A percentile compares a stretch with the other conserved stretches of the same genome.
Evolutionary conservation across 2,329 filamentous ascomycete species (phyloP).

Genomic region (Tympanopsis confertula): DNA sequence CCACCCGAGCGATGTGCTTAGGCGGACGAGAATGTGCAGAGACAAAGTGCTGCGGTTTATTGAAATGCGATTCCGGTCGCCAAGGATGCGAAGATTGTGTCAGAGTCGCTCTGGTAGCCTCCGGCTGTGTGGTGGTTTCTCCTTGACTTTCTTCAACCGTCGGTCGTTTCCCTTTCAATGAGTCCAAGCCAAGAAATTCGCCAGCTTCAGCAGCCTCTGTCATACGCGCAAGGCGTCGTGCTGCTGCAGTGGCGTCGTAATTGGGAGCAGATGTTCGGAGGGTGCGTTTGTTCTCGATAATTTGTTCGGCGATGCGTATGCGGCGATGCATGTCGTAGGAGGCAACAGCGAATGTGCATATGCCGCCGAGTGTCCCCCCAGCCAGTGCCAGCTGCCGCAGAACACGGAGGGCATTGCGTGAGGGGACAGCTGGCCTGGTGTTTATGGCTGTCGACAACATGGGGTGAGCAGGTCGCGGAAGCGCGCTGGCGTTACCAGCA

Average conservation of each 20-base stretch:
- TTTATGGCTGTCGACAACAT: neutral
- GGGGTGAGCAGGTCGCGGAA: no score
- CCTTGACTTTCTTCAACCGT: neutral
- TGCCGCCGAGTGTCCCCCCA: constrained; percentile 14
- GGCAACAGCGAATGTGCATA: constrained; percentile 23
- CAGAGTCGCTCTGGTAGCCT: no score
- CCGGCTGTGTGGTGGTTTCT: neutral
- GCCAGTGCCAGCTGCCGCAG: constrained; percentile 21
- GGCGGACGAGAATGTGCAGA: no score
- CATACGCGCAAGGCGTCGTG: constrained; percentile 21
- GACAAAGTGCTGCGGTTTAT: neutral
- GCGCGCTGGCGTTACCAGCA: no score
- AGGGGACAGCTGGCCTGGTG: constrained; percentile 19
- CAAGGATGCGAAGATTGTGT: no score
- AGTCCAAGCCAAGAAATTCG: constrained; percentile 23
- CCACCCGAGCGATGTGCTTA: no score
- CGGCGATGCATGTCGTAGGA: constrained; percentile 27
- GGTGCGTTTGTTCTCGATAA: constrained; percentile 27
- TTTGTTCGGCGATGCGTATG: constrained; percentile 23
- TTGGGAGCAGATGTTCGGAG: constrained; percentile 24
- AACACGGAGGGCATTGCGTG: constrained; percentile 27
- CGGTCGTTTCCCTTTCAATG: constrained; percentile 13
- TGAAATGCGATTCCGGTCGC: no score
- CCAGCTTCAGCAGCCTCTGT: constrained; percentile 28
- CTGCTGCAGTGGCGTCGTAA: constrained; percentile 23